Percentiles rank a stretch among this genome's conserved stretches.
Conservation (phyloP, 176 grass and related monocot genomes). For the Coix lacrymajobi region DNA sequence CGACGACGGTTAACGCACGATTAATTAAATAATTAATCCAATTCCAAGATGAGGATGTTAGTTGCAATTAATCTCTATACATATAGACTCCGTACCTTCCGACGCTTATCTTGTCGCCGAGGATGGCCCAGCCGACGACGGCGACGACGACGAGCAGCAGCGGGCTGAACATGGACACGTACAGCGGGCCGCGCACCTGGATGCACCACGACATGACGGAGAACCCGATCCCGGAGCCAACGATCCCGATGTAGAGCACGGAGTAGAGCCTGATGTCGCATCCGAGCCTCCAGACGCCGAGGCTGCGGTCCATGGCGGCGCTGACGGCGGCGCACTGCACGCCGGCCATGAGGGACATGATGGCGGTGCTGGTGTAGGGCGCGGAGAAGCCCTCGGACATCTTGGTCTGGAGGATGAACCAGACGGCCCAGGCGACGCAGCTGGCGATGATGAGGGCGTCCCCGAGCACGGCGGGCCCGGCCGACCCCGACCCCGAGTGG, state of each 20-base stretch:
- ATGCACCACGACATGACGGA: conserved; percentile 88
- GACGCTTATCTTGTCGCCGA: conserved; percentile 69
- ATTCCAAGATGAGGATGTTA: too few relatives aligned
- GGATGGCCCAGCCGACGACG: conserved; percentile 68
- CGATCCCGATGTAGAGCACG: conserved; percentile 61
- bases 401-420: conserved; percentile 89
- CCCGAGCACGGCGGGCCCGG: conserved; percentile 14
- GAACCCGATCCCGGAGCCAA: conserved; percentile 61
- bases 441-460: conserved; percentile 66
- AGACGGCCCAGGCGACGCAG: conserved; percentile 68
- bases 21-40: too few relatives aligned
- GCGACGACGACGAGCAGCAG: conserved; percentile 77
- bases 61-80: too few relatives aligned
- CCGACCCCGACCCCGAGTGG: too few relatives aligned
- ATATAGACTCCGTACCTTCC: too few relatives aligned
- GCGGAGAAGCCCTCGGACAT: conserved; percentile 68
- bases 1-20: too few relatives aligned
- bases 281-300: conserved; percentile 59
- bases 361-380: conserved; percentile 76
- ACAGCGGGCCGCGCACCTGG: conserved; percentile 65
- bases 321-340: conserved; percentile 57
- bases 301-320: conserved; percentile 40
- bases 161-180: conserved; percentile 95
- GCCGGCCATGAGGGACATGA: conserved; percentile 73
- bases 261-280: conserved; percentile 73